A percentile compares a stretch with the other conserved stretches of the same genome.
phyloP scores from a whole-genome alignment of 495 filamentous ascomycete species.

The Acidiella bohemica region DNA sequence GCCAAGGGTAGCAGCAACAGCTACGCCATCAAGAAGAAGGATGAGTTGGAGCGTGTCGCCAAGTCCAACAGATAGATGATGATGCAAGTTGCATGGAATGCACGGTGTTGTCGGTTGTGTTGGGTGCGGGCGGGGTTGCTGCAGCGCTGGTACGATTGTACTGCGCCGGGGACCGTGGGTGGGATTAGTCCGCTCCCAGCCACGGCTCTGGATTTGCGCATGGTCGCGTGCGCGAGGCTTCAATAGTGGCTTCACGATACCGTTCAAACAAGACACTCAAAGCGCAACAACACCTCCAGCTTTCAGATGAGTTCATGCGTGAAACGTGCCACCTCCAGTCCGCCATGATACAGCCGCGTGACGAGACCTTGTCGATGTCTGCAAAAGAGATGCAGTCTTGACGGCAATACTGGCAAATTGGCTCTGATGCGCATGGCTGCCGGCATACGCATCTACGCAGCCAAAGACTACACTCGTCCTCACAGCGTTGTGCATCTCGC shows the following conservation, averaged over 20 bases:
- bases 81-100: not conserved
- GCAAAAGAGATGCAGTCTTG: too few relatives aligned
- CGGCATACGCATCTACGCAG: too few relatives aligned
- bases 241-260: slow-evolving; percentile 5
- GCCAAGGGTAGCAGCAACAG: slow-evolving; percentile 99
- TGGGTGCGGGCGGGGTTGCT: not conserved
- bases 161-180: not conserved
- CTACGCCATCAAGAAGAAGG: slow-evolving; percentile 99
- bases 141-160: not conserved
- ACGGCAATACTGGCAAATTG: too few relatives aligned
- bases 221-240: slow-evolving; percentile 4
- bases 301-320: too few relatives aligned
- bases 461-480: too few relatives aligned
- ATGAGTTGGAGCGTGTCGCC: slow-evolving; percentile 99
- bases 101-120: not conserved
- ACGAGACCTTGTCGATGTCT: too few relatives aligned
- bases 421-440: too few relatives aligned
- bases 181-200: not conserved
- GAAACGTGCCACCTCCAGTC: too few relatives aligned
- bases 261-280: slow-evolving; percentile 10
- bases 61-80: slow-evolving; percentile 91
- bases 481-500: too few relatives aligned
- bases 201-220: not conserved
- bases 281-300: too few relatives aligned
- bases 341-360: too few relatives aligned